Evolutionary conservation across 2,329 filamentous ascomycete species (phyloP).

Genomic region (Claviceps pusilla): DNA sequence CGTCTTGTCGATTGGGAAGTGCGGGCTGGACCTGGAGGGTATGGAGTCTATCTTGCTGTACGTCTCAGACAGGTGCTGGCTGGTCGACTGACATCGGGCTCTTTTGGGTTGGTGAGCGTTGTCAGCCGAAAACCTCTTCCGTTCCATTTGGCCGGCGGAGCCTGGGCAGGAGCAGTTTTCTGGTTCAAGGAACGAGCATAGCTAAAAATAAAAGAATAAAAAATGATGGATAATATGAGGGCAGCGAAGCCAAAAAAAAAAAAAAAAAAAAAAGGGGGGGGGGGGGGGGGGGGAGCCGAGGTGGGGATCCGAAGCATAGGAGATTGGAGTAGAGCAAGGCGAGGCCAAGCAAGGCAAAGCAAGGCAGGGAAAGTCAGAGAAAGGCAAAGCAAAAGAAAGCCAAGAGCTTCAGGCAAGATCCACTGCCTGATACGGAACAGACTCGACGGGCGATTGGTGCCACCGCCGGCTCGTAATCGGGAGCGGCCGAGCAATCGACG

Average conservation of each 20-base stretch:
- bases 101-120: conserved; percentile 1
- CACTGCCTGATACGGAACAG: not conserved
- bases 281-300: no score
- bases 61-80: conserved; percentile 5
- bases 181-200: not conserved
- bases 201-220: not conserved
- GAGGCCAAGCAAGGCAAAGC: not conserved
- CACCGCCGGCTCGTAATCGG: not conserved
- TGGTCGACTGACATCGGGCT: not conserved
- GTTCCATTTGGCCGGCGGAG: conserved; percentile 4
- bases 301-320: not conserved
- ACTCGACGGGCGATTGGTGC: conserved; percentile 1
- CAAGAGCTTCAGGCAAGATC: not conserved
- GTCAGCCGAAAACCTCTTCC: not conserved
- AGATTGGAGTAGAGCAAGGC: not conserved
- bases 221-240: not conserved
- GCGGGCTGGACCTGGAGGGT: not conserved
- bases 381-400: not conserved
- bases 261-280: no score
- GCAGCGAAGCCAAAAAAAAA: no score
- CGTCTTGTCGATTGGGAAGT: not conserved
- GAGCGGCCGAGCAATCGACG: not conserved
- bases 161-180: not conserved
- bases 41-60: conserved; percentile 1
- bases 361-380: not conserved